Base-by-base conservation (phyloP, 768 basidiomycete genomes). In the Candolleomyces aberdarensis region DNA sequence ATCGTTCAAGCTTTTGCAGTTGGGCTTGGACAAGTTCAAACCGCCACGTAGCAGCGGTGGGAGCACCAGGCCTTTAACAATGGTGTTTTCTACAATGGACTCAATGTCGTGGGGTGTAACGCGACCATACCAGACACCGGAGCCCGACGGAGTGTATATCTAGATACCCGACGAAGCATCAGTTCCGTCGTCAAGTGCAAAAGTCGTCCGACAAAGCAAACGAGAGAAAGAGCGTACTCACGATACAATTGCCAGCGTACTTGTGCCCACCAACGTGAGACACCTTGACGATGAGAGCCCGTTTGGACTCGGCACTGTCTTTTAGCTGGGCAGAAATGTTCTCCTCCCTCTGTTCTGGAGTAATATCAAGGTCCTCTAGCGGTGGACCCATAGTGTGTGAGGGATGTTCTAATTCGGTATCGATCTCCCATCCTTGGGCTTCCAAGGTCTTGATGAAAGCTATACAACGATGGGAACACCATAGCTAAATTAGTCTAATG, bases 251-350 rank as follows among this genome's bases (percentile, higher is more conserved):
- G 44, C 95, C 95, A 41, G 93, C 89, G 70, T 89, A 98, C 67
- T 89, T 89, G 78, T 98, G 96, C 2, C 96, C 95, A 20, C 96
- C 96, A 47, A 95, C 80, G 77, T 99, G 96, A 29, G 93, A 96
- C 58, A 87, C 89, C 68, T 83, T 86, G 68, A 98, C 76, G 61
- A 99, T 88, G 50, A 97, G 88, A 4, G 87, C 94, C 52, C 85
- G 85, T 60, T 86, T 87, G 22, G 83, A 78, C 39, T 74, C 72
- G 17, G 77, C 75, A n/a, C 84, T 82, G 41, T 81, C 81, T 65
- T 82, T 82, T 19, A 81, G 74, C 62, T 80, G 78, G 65, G 74
- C 79, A 69, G 62, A 83, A 57, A 89, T 78, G 66, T 82, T 81
- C 20, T 73, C 75, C 52, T 88, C 85, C 46, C 83, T 75, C 62